phyloP scores from a whole-genome alignment of 352 stramenopile species.

The Pythium scleroteichum region DNA sequence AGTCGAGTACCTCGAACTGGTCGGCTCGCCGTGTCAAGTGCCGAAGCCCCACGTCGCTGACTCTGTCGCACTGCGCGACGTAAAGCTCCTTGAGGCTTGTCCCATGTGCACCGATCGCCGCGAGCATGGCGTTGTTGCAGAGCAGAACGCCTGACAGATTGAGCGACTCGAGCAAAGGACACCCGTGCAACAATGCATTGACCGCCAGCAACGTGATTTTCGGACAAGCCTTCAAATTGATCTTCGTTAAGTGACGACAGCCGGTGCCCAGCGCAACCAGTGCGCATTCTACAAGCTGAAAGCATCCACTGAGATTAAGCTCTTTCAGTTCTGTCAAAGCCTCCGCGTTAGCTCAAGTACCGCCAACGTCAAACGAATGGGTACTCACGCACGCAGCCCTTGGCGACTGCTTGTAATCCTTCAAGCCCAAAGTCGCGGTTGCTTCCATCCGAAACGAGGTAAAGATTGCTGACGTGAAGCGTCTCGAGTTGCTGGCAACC shows the following conservation, averaged over 20 bases:
- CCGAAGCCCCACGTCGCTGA: slow-evolving; percentile 58
- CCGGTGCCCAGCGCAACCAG: slow-evolving; percentile 72
- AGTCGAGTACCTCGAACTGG: slow-evolving; percentile 62
- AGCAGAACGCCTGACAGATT: slow-evolving; percentile 55
- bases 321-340: slow-evolving; percentile 40
- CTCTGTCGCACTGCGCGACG: slow-evolving; percentile 60
- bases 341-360: too few relatives aligned
- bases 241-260: slow-evolving; percentile 50
- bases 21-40: slow-evolving; percentile 53
- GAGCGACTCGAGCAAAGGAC: slow-evolving; percentile 40
- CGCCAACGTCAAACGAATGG: too few relatives aligned
- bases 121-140: slow-evolving; percentile 69
- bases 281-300: slow-evolving; percentile 78
- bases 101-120: slow-evolving; percentile 40
- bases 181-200: slow-evolving; percentile 58
- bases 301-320: slow-evolving; percentile 70
- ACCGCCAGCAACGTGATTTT: slow-evolving; percentile 78
- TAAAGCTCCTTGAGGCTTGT: slow-evolving; percentile 44
- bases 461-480: slow-evolving; percentile 81
- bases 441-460: slow-evolving; percentile 92
- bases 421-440: slow-evolving; percentile 91
- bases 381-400: slow-evolving; percentile 41
- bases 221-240: slow-evolving; percentile 85
- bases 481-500: slow-evolving; percentile 78
- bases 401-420: slow-evolving; percentile 86